Evolutionary conservation across 2,329 filamentous ascomycete genomes (phyloP).

Genomic region (Epichloe sibirici): DNA sequence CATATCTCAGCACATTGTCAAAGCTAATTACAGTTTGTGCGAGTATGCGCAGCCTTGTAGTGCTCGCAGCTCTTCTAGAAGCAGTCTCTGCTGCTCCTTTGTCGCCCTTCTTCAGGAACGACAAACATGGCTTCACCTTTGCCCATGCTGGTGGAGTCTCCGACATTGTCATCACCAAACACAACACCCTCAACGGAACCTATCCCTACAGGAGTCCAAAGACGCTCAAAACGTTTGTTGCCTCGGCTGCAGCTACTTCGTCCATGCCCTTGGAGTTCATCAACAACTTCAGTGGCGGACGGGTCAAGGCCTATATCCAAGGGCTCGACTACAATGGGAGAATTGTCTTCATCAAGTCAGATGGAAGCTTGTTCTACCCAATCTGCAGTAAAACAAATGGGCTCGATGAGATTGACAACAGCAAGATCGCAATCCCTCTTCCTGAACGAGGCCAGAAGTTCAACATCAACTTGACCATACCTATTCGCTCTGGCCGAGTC

Average conservation of each 20-base stretch:
- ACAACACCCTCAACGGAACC: conserved; percentile 29
- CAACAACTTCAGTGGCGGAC: conserved; percentile 29
- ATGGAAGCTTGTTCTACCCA: conserved; percentile 31
- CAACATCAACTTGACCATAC: conserved; percentile 26
- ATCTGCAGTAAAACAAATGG: conserved; percentile 20
- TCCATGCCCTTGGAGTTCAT: conserved; percentile 22
- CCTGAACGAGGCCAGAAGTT: conserved; percentile 24
- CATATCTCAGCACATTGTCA: neutral
- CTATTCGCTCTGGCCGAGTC: conserved; percentile 29
- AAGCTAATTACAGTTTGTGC: neutral
- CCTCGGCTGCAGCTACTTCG: conserved; percentile 2
- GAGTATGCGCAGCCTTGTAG: neutral
- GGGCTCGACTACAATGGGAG: conserved; percentile 27
- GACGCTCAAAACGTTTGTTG: neutral
- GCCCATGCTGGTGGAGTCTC: conserved; percentile 18
- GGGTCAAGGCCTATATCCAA: conserved; percentile 32
- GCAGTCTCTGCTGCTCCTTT: conserved; percentile 10
- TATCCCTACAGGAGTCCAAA: conserved; percentile 9
- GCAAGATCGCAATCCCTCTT: conserved; percentile 30
- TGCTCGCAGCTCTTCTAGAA: conserved; percentile 11
- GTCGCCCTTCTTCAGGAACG: neutral
- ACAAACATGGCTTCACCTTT: conserved; percentile 17
- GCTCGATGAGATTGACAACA: conserved; percentile 25
- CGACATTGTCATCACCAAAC: conserved; percentile 23
- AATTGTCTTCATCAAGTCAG: conserved; percentile 30